Evolutionary conservation across 805 yeast species (phyloP).

Genomic region (Torulaspora franciscae): DNA sequence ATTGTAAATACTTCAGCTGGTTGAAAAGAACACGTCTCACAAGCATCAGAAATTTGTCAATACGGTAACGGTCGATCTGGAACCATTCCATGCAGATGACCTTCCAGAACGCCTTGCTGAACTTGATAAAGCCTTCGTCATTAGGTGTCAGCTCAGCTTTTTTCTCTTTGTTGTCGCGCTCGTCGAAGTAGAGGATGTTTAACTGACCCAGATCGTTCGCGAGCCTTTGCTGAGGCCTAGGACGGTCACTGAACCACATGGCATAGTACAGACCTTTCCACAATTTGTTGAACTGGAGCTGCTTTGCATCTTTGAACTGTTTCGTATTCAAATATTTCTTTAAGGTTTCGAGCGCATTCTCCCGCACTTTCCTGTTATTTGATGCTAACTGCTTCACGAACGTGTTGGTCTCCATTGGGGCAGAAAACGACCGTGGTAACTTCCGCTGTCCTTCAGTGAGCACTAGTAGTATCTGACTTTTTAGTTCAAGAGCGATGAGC

Average conservation of each 20-base stretch:
- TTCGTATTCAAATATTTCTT: slow-evolving; percentile 49
- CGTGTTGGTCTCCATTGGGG: slow-evolving; percentile 38
- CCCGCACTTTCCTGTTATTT: slow-evolving; percentile 67
- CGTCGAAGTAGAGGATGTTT: slow-evolving; percentile 25
- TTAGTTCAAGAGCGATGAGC: slow-evolving; percentile 4
- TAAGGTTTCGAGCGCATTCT: slow-evolving; percentile 63
- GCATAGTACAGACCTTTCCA: slow-evolving; percentile 96
- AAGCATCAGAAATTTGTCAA: slow-evolving; percentile 80
- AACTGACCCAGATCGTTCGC: slow-evolving; percentile 66
- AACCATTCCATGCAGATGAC: slow-evolving; percentile 80
- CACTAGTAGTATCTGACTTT: not conserved
- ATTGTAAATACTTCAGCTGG: slow-evolving; percentile 52
- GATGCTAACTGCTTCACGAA: slow-evolving; percentile 83
- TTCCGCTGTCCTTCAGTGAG: not conserved
- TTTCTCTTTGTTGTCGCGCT: slow-evolving; percentile 26
- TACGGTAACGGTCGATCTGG: slow-evolving; percentile 70
- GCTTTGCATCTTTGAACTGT: slow-evolving; percentile 40
- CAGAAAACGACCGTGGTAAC: not conserved
- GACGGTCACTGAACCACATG: slow-evolving; percentile 96
- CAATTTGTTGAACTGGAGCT: slow-evolving; percentile 65
- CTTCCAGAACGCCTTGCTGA: slow-evolving; percentile 75
- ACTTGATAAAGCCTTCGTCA: slow-evolving; percentile 41
- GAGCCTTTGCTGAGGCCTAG: slow-evolving; percentile 82
- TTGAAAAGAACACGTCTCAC: slow-evolving; percentile 71
- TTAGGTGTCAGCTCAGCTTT: slow-evolving; percentile 17